Evolutionary conservation across 768 basidiomycete genomes (phyloP), one percentile per base, ranked within the genome.

Genomic region (Collybiopsis luxurians): DNA sequence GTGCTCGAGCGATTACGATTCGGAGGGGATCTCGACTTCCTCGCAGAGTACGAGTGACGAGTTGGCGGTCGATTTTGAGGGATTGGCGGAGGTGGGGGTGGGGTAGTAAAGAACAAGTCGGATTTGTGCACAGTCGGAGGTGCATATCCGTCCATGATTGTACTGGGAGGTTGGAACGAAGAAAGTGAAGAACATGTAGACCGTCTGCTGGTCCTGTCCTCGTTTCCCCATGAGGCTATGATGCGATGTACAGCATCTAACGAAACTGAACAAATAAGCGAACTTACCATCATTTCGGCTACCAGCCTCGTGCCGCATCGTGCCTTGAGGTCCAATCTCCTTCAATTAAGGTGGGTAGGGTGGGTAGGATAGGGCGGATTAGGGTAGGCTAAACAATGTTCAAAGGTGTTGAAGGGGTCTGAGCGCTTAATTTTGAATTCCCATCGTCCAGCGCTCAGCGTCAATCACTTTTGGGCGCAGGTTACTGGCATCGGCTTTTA

Each of bases 1-100:
- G 59, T 53, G 21, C 56, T 44, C n/a, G 55, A 42, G 28, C 27
- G 72, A 58, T 74, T 71, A 12, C 68, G 62, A n/a, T 39, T 21
- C 13, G 36, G 26, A 39, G 36, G 17, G 13, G 30, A 30, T 49
- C 31, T 49, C 30, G 48, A 28, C 2, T 30, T 49, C 31, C 27
- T 19, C 48, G 48, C 30, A 28, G 48, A 31, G 36, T 49, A 49
- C 19, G 48, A 49, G 30, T 19, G 48, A 51, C 50, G 34, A 51
- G 50, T 36, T 11, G 17, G 15, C 19, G 50, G 50, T 23, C 50
- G 50, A 27, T 27, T 39, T 12, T 23, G 50, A 17, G 24, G 10
- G 19, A 42, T 42, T 5, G 7, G 19, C 50, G 72, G 70, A 15
- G 65, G 44, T 45, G 69, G 62, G 30, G 63, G 61, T 13, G 61